These are phyloP conservation scores for Phytophthora kernoviae DNA, from an alignment of 352 stramenopile species.

Conservation along the genomic window DNA sequence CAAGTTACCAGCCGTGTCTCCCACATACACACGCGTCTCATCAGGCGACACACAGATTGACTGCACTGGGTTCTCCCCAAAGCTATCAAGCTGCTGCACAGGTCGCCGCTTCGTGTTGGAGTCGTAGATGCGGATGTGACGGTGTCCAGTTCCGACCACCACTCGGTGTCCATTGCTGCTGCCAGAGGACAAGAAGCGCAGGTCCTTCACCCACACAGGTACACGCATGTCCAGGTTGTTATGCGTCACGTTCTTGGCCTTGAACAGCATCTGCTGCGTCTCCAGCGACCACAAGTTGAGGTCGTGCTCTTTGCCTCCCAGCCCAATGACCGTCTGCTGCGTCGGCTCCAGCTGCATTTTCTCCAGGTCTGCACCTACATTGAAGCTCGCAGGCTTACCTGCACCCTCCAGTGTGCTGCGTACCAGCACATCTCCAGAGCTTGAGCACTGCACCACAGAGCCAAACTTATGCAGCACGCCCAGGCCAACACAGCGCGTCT, in stretches of 20 bases:
- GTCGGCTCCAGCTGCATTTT: slow-evolving; percentile 58
- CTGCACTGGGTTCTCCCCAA: slow-evolving; percentile 78
- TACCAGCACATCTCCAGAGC: slow-evolving; percentile 57
- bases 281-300: slow-evolving; percentile 85
- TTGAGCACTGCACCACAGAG: slow-evolving; percentile 73
- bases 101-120: slow-evolving; percentile 85
- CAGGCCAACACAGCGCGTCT: slow-evolving; percentile 49
- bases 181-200: slow-evolving; percentile 64
- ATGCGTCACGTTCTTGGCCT: slow-evolving; percentile 87
- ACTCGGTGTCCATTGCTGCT: slow-evolving; percentile 74
- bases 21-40: slow-evolving; percentile 83
- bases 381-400: slow-evolving; percentile 54
- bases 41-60: slow-evolving; percentile 72
- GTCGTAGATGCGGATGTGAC: slow-evolving; percentile 88
- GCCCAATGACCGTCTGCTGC: slow-evolving; percentile 60
- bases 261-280: slow-evolving; percentile 76
- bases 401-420: slow-evolving; percentile 48
- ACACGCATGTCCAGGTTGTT: slow-evolving; percentile 90
- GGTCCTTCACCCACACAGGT: slow-evolving; percentile 89
- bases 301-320: slow-evolving; percentile 86
- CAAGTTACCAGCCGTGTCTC: slow-evolving; percentile 90
- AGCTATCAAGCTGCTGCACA: slow-evolving; percentile 66
- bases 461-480: slow-evolving; percentile 63
- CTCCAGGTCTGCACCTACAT: slow-evolving; percentile 53
- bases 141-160: slow-evolving; percentile 77